Conservation (phyloP, 2,329 filamentous ascomycete species). For the Pezicula carpinea region DNA sequence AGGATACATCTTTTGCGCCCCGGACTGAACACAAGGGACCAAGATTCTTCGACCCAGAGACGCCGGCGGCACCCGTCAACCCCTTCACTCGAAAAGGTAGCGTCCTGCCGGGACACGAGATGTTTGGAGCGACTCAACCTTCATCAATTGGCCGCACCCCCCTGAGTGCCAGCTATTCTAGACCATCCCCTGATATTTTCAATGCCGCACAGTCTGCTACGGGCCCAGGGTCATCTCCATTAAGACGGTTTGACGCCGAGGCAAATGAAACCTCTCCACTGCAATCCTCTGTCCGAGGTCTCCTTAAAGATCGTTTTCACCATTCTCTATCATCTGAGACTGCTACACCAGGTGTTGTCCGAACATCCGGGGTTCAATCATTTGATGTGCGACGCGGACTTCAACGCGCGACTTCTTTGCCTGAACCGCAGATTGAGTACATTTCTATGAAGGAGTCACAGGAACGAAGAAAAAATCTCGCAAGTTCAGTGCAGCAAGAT, state of each 20-base stretch:
- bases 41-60: constrained; percentile 19
- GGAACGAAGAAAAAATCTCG: constrained; percentile 14
- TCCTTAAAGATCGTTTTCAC: constrained; percentile 3
- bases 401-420: constrained; percentile 1
- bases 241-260: constrained; percentile 7
- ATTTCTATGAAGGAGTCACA: constrained; percentile 26
- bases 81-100: constrained; percentile 26
- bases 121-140: constrained; percentile 28
- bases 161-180: constrained; percentile 21
- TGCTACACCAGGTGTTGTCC: neutral
- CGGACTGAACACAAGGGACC: neutral
- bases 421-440: constrained; percentile 18
- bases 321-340: constrained; percentile 9
- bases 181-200: constrained; percentile 25
- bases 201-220: constrained; percentile 17
- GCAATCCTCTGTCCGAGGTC: constrained; percentile 11
- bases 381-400: constrained; percentile 11
- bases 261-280: constrained; percentile 6
- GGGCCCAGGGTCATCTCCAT: constrained; percentile 16
- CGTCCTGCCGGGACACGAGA: constrained; percentile 22
- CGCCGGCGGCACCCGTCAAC: constrained; percentile 24
- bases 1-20: constrained; percentile 18
- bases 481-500: neutral
- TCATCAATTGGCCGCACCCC: constrained; percentile 19
- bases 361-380: constrained; percentile 9